phyloP scores from a whole-genome alignment of 2,329 filamentous ascomycete species.

The Fusarium redolens region DNA sequence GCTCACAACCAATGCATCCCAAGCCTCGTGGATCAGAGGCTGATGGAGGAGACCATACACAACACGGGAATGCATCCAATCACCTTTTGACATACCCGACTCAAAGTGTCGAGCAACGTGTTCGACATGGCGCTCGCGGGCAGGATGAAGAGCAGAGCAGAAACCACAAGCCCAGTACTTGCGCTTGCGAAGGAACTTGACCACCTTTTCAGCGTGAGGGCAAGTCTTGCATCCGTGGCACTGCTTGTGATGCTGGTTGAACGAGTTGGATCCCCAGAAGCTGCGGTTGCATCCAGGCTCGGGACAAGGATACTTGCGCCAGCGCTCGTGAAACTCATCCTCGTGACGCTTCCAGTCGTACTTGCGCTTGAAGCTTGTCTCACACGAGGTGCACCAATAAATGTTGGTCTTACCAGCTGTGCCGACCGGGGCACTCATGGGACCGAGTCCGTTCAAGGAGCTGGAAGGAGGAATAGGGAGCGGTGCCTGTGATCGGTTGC shows the following conservation, averaged over 20 bases:
- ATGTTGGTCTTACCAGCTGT: constrained; percentile 56
- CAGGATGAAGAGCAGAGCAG: constrained; percentile 71
- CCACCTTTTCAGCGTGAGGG: constrained; percentile 72
- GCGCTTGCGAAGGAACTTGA: constrained; percentile 71
- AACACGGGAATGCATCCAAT: constrained; percentile 77
- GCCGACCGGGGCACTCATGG: constrained; percentile 42
- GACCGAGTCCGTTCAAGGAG: constrained; percentile 48
- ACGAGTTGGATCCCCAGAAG: constrained; percentile 75
- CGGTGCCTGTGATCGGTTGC: constrained; percentile 51
- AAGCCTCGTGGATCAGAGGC: constrained; percentile 69
- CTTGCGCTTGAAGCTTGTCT: constrained; percentile 75
- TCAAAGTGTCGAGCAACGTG: constrained; percentile 77
- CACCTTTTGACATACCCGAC: constrained; percentile 68
- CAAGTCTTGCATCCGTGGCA: constrained; percentile 73
- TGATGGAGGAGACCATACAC: constrained; percentile 76
- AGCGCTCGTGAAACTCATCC: constrained; percentile 76
- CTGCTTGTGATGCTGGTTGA: constrained; percentile 75
- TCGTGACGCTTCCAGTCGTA: constrained; percentile 78
- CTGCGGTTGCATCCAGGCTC: constrained; percentile 72
- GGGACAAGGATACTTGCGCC: constrained; percentile 74
- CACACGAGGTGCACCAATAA: constrained; percentile 69
- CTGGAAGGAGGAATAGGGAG: constrained; percentile 51
- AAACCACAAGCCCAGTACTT: constrained; percentile 78
- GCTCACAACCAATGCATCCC: constrained; percentile 66
- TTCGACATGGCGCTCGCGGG: constrained; percentile 74